phyloP scores from a whole-genome alignment of 164 flowering plant species.

The Macadamia tetraphylla region DNA sequence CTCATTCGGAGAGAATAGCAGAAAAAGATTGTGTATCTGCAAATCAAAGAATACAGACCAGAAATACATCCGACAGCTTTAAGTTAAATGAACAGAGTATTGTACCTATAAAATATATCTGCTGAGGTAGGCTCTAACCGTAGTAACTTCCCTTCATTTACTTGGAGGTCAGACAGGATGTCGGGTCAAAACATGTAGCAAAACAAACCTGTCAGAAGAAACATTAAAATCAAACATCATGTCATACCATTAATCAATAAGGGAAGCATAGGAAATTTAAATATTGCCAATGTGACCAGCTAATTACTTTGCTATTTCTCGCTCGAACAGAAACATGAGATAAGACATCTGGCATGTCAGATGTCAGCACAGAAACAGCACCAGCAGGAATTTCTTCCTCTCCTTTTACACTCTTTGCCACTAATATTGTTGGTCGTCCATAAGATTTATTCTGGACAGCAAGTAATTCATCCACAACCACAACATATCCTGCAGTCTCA shows the following conservation, averaged over 20 bases:
- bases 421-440: constrained; percentile 69
- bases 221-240: background rate
- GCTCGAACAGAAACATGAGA: constrained; percentile 99
- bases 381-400: constrained; percentile 99
- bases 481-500: constrained; percentile 81
- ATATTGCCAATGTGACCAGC: background rate
- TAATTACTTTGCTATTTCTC: constrained; percentile 81
- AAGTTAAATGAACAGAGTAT: background rate
- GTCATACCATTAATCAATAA: background rate
- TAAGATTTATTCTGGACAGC: constrained; percentile 80
- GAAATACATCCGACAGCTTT: background rate
- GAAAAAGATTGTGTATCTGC: no score
- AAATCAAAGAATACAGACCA: background rate
- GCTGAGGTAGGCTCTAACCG: constrained; percentile 70
- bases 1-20: no score
- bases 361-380: constrained; percentile 88
- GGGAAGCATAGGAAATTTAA: constrained; percentile 1
- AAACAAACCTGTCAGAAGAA: constrained; percentile 66
- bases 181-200: constrained; percentile 89
- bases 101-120: constrained; percentile 72
- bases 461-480: constrained; percentile 81
- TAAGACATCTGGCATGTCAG: constrained; percentile 98
- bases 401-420: constrained; percentile 87
- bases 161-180: constrained; percentile 62
- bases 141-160: constrained; percentile 66